These are phyloP conservation scores for Ascochyta viciae-villosae DNA, from an alignment of 2,329 filamentous ascomycete genomes.

Conservation along the genomic window DNA sequence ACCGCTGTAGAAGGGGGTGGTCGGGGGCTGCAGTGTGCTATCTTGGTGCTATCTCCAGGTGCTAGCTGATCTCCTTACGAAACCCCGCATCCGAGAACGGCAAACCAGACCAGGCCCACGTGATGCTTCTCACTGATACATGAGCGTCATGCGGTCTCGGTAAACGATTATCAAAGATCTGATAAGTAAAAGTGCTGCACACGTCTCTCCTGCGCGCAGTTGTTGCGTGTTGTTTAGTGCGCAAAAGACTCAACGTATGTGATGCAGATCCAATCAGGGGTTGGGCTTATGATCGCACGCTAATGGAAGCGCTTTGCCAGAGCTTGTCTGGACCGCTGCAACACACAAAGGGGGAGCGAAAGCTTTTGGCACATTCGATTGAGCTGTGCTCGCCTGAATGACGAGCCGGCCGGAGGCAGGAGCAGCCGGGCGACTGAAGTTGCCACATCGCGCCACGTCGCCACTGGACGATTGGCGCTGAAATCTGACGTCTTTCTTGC, in stretches of 20 bases:
- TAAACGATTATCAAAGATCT: background rate
- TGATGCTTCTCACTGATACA: background rate
- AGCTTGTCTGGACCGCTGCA: conserved; percentile 5
- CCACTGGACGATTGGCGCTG: background rate
- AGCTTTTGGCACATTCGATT: background rate
- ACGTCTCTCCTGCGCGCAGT: background rate
- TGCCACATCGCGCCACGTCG: background rate
- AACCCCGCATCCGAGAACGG: conserved; percentile 18
- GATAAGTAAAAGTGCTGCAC: background rate
- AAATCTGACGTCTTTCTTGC: background rate
- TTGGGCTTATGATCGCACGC: background rate
- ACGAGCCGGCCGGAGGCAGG: background rate
- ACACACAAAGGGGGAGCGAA: background rate
- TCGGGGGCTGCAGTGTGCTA: conserved; percentile 1
- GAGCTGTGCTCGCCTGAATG: background rate
- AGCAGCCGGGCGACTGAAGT: background rate
- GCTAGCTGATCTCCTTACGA: conserved; percentile 2
- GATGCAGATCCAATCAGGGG: conserved; percentile 1
- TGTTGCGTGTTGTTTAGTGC: background rate
- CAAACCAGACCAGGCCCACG: conserved; percentile 12
- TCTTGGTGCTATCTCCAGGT: conserved; percentile 13
- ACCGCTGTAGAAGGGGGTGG: background rate
- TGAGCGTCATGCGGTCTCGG: background rate
- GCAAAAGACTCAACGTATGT: background rate
- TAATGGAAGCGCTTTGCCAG: background rate